Conservation (phyloP, 2,329 filamentous ascomycete species). For the Arthroderma sp. region DNA sequence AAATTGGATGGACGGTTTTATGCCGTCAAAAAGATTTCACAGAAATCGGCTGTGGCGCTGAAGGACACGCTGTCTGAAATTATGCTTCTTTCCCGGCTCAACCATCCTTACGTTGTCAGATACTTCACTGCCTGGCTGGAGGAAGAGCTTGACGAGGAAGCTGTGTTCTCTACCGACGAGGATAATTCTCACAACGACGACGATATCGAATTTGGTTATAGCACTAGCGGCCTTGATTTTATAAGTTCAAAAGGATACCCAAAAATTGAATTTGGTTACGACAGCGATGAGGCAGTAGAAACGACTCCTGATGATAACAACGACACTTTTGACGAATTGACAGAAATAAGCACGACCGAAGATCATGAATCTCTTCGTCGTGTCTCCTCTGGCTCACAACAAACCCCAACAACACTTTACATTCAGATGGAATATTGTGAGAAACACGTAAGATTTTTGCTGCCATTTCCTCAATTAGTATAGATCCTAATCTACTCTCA, state of each 20-base stretch:
- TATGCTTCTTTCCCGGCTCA: constrained; percentile 77
- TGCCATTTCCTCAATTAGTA: background rate
- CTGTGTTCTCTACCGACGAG: constrained; percentile 36
- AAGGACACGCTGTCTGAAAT: constrained; percentile 66
- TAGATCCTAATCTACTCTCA: background rate
- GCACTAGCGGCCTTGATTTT: constrained; percentile 76
- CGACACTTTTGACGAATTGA: constrained; percentile 2
- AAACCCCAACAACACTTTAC: constrained; percentile 65
- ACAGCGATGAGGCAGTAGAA: constrained; percentile 32
- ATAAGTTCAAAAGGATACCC: constrained; percentile 75
- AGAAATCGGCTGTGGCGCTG: constrained; percentile 54
- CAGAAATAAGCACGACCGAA: constrained; percentile 13
- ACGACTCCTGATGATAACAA: constrained; percentile 22
- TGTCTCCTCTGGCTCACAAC: constrained; percentile 35
- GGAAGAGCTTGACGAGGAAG: constrained; percentile 39
- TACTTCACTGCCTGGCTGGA: constrained; percentile 97
- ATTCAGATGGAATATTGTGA: constrained; percentile 99
- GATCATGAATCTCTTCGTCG: constrained; percentile 26
- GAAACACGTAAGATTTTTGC: constrained; percentile 48
- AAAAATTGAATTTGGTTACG: constrained; percentile 64
- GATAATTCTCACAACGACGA: constrained; percentile 11
- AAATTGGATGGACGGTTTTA: constrained; percentile 89
- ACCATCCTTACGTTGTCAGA: constrained; percentile 74
- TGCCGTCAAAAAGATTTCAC: constrained; percentile 91
- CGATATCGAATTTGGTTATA: constrained; percentile 51